Base-by-base conservation (phyloP, 2,329 filamentous ascomycete genomes). In the Diplodia sapinea region DNA sequence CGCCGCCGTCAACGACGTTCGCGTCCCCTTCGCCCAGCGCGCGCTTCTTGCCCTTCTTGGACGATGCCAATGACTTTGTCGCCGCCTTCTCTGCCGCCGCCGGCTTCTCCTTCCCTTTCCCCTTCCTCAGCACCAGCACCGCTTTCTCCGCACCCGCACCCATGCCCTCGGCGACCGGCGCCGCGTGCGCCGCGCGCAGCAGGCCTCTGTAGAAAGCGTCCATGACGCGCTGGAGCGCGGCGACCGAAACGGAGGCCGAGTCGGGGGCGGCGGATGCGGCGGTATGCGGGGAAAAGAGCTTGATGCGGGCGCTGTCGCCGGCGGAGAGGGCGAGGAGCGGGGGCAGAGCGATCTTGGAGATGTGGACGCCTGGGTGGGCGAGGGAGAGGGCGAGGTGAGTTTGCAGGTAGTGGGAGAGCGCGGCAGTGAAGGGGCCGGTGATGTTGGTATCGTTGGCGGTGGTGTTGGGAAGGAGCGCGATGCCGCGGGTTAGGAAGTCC, bases 311-410 rank as follows among this genome's bases (percentile, higher is more conserved):
- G 36, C 9, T 9, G 36, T 81, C 78, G 29, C 78, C 76, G 66
- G 49, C 72, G 72, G 70, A 77, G 61, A 84, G 71, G 20, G 76
- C 75, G 47, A 67, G 50, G 23, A 68, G 59, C 36, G 59, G 50
- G 6, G 57, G 57, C 71, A 83, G 82, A 47, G 77, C 77, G 67
- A 83, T 76, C 56, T 77, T 79, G 3, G 78, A 74, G 64, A 83
- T 74, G n/a, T 76, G 76, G 7, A 81, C 77, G 23, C 74, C 77
- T 20, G 77, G 73, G 68, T 82, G 76, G 9, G 71, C 71, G 8
- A 83, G 68, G 67, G 79, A 74, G 38, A 84, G 71, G 8, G 81
- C 80, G 52, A 83, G 72, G 72, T 83, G 80, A 6, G 72, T 71
- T 43, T 75, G 72, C 9, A 81, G 71, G 68, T 83, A 83, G 31